phyloP scores from a whole-genome alignment of 2,329 filamentous ascomycete genomes.

The Trichoderma citrinoviride region DNA sequence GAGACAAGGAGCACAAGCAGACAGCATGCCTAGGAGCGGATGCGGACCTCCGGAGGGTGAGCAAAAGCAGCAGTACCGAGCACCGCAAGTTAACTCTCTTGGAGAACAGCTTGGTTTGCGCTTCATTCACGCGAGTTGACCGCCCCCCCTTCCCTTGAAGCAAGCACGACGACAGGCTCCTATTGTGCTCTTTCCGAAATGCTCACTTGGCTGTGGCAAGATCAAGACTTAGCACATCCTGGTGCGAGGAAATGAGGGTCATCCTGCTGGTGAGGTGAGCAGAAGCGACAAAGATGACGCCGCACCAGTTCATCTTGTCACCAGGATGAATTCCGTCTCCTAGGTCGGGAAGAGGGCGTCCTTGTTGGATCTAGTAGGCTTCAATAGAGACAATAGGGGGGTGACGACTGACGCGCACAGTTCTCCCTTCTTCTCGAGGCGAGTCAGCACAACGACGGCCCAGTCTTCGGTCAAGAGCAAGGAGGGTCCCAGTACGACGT shows the following conservation, averaged over 20 bases:
- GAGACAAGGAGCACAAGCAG: background rate
- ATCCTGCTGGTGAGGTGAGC: background rate
- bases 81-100: background rate
- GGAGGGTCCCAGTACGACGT: conserved; percentile 2
- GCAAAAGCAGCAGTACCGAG: background rate
- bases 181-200: no score
- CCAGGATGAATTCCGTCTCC: background rate
- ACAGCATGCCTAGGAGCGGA: background rate
- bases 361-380: conserved; percentile 7
- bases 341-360: background rate
- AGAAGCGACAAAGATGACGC: background rate
- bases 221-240: background rate
- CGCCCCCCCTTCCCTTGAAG: background rate
- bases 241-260: background rate
- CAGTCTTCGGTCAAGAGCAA: conserved; percentile 15
- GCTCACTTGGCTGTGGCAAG: no score
- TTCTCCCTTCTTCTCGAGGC: background rate
- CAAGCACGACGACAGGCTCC: background rate
- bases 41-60: background rate
- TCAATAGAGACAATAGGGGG: conserved; percentile 18
- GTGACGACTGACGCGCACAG: conserved; percentile 13
- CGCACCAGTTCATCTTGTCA: background rate
- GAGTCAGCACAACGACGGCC: conserved; percentile 9
- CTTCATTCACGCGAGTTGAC: background rate
- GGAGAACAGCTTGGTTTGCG: background rate